These are phyloP conservation scores for Paraphaeosphaeria sporulosa DNA, from an alignment of 2,329 filamentous ascomycete species.

Conservation along the genomic window DNA sequence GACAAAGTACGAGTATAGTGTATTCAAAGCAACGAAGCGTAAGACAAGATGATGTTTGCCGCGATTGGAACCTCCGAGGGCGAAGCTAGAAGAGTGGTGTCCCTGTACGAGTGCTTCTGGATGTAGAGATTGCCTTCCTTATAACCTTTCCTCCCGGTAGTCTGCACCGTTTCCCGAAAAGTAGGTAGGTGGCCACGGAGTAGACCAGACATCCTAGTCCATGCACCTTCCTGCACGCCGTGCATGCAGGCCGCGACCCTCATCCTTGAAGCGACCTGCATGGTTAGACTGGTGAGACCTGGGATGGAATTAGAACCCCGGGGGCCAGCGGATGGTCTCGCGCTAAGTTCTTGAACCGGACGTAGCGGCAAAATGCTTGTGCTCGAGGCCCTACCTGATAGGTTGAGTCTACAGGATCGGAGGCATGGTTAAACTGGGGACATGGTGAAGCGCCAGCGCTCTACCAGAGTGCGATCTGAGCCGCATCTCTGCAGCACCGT, in stretches of 20 bases:
- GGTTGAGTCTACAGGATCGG: slow-evolving; percentile 28
- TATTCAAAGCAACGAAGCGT: slow-evolving; percentile 5
- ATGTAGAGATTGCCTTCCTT: slow-evolving; percentile 19
- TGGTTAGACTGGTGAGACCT: slow-evolving; percentile 41
- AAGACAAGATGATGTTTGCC: slow-evolving; percentile 12
- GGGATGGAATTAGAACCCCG: slow-evolving; percentile 37
- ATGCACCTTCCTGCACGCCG: slow-evolving; percentile 24
- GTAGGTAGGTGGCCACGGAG: slow-evolving; percentile 31
- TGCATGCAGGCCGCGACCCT: slow-evolving; percentile 36
- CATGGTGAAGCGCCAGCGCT: slow-evolving; percentile 28
- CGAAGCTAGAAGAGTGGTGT: slow-evolving; percentile 11
- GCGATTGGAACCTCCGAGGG: slow-evolving; percentile 3
- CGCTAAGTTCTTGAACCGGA: slow-evolving; percentile 30
- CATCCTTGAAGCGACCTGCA: slow-evolving; percentile 39
- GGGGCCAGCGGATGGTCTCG: slow-evolving; percentile 26
- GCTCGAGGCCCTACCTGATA: slow-evolving; percentile 38
- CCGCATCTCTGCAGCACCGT: slow-evolving; percentile 39
- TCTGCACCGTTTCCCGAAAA: slow-evolving; percentile 31
- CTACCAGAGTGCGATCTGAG: slow-evolving; percentile 28
- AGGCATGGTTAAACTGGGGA: slow-evolving; percentile 27
- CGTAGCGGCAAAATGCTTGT: slow-evolving; percentile 36
- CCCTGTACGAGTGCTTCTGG: slow-evolving; percentile 9
- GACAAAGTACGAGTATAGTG: not conserved
- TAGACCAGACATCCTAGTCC: slow-evolving; percentile 32
- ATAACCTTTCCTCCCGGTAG: slow-evolving; percentile 32